Base-by-base conservation (phyloP, 73 alveolate species). In the Paramecium pentaurelia region DNA sequence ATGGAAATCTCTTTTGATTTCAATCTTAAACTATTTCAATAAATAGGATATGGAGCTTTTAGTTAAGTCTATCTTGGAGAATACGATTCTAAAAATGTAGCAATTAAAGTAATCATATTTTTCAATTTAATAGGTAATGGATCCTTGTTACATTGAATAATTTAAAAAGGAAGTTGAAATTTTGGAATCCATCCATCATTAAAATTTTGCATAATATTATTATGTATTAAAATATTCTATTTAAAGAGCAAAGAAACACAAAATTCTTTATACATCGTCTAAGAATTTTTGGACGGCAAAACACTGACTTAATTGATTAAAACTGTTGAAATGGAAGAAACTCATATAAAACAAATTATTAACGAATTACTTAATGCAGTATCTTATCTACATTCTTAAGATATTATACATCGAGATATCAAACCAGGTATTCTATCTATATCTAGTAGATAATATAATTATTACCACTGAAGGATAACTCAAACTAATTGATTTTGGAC, bases 401-500 rank as follows among this genome's bases (percentile, higher is more conserved):
- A 49, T 27, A 80, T 80, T 49, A 49, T 80, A 14, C 91, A 80
- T 80, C 18, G 91, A 80, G 91, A 80, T 27, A 45, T 80, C 34
- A 80, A 80, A 45, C 91, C 91, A 80, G 58, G 91, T 80, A 80
- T 25, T 32, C 1, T 12, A 32, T 18, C 34, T 40, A 20, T 47
- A 20, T 11, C 16, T 44, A 80, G 2, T 44, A 80, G 91, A 80
- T 42, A 80, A 80, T 36, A 80, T 80, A 20, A 22, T 80, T 18
- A n/a, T 80, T 25, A 42, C 73, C 0, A 34, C 49, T 11, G 91
- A 45, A 14, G 44, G 75, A 12, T 10, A 9, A 18, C n/a, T 80
- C 12, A 80, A 80, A 80, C 58, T 80, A 11, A 80, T 80, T 47
- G 91, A 80, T 80, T 80, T 80, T 28, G 91, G 91, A 3, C 45